Percentiles rank a stretch among this genome's conserved stretches.
phyloP scores from a whole-genome alignment of 139 green algal species.

The Chlamydomonas schloesseri region DNA sequence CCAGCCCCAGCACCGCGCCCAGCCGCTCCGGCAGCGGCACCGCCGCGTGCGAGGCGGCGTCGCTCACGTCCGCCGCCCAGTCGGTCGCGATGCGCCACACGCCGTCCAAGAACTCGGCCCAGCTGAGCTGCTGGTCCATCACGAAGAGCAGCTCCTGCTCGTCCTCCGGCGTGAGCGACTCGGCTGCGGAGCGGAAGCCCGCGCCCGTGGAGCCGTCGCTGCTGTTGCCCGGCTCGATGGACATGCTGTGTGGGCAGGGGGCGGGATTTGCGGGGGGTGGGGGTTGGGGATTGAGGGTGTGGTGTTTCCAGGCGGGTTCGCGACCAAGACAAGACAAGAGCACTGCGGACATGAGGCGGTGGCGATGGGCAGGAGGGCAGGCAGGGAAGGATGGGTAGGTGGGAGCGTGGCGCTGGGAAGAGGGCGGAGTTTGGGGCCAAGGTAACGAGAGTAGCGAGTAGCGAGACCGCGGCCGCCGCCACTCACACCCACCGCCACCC shows the following conservation, averaged over 20 bases:
- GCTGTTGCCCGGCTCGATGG: background rate
- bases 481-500: background rate
- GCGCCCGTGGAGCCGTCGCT: background rate
- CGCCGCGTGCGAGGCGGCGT: background rate
- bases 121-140: constrained; percentile 43
- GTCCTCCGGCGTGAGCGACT: background rate
- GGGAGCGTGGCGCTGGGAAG: too few relatives aligned
- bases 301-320: too few relatives aligned
- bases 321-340: too few relatives aligned
- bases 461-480: too few relatives aligned
- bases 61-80: background rate
- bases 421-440: background rate
- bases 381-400: too few relatives aligned
- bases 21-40: constrained; percentile 4
- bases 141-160: constrained; percentile 38
- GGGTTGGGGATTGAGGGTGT: too few relatives aligned
- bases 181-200: background rate
- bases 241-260: background rate
- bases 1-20: background rate
- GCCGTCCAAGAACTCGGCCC: constrained; percentile 30
- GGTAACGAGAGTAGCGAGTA: background rate
- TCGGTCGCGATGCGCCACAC: constrained; percentile 25
- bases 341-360: too few relatives aligned
- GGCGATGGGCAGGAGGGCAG: too few relatives aligned
- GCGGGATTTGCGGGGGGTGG: too few relatives aligned